A percentile compares a stretch with the other conserved stretches of the same genome.
Conservation (phyloP, 1,284 basidiomycete genomes). For the Bondarzewia mesenterica region DNA sequence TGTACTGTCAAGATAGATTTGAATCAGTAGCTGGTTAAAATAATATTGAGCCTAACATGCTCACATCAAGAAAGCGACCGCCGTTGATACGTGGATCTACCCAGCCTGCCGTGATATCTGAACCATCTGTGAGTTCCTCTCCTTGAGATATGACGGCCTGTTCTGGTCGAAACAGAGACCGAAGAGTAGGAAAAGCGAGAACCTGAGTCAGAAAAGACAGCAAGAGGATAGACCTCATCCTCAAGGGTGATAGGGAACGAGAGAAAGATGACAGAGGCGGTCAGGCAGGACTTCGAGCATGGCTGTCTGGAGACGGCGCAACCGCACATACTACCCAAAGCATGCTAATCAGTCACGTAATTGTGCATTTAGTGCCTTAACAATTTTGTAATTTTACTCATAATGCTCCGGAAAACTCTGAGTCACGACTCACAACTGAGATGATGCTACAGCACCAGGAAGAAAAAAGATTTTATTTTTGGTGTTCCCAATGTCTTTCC, state of each 20-base stretch:
- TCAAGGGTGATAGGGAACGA: not conserved
- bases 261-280: not conserved
- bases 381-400: too few relatives aligned
- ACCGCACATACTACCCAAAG: not conserved
- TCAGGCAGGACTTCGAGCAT: not conserved
- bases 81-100: slow-evolving; percentile 62
- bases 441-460: too few relatives aligned
- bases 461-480: too few relatives aligned
- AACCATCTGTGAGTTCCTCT: not conserved
- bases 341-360: not conserved
- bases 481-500: too few relatives aligned
- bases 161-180: not conserved
- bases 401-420: too few relatives aligned
- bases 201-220: not conserved
- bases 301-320: not conserved
- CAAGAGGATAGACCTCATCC: not conserved
- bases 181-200: not conserved
- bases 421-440: too few relatives aligned
- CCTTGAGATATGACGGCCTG: not conserved
- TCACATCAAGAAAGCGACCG: slow-evolving; percentile 64
- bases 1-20: slow-evolving; percentile 38
- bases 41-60: slow-evolving; percentile 14
- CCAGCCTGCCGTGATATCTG: slow-evolving; percentile 43
- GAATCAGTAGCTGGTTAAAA: slow-evolving; percentile 1
- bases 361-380: not conserved